Conservation (phyloP, 495 filamentous ascomycete genomes). For the Trichocladium uniseriatum region DNA sequence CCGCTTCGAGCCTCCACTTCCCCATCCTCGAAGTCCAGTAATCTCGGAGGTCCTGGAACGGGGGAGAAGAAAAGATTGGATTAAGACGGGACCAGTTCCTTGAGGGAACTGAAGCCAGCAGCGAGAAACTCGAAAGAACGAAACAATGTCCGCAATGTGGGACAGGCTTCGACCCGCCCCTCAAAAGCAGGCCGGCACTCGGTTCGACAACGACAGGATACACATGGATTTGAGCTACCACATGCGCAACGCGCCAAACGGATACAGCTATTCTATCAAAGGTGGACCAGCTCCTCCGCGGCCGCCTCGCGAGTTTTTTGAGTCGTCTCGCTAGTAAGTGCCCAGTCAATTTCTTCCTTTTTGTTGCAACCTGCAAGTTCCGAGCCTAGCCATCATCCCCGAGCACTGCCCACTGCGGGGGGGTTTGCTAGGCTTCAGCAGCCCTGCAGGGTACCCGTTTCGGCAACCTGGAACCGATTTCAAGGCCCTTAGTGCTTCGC, state of each 20-base stretch:
- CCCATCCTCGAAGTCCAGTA: conserved; percentile 1
- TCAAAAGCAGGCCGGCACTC: conserved; percentile 5
- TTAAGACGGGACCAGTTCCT: background rate
- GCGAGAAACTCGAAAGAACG: background rate
- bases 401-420: background rate
- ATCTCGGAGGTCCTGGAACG: conserved; percentile 4
- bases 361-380: background rate
- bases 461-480: background rate
- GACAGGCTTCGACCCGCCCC: conserved; percentile 14
- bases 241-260: conserved; percentile 1
- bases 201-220: conserved; percentile 15
- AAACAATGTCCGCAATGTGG: conserved; percentile 10
- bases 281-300: conserved; percentile 23
- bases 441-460: conserved; percentile 3
- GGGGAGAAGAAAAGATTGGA: background rate
- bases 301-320: conserved; percentile 24
- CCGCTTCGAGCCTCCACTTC: background rate
- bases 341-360: background rate
- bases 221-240: conserved; percentile 4
- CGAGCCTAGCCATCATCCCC: too few relatives aligned
- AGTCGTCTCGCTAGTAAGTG: conserved; percentile 25
- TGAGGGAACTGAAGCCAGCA: background rate
- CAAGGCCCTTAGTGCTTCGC: background rate
- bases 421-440: background rate
- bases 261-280: conserved; percentile 27